Base-by-base conservation (phyloP, 805 yeast species). In the Candida oleophila region DNA sequence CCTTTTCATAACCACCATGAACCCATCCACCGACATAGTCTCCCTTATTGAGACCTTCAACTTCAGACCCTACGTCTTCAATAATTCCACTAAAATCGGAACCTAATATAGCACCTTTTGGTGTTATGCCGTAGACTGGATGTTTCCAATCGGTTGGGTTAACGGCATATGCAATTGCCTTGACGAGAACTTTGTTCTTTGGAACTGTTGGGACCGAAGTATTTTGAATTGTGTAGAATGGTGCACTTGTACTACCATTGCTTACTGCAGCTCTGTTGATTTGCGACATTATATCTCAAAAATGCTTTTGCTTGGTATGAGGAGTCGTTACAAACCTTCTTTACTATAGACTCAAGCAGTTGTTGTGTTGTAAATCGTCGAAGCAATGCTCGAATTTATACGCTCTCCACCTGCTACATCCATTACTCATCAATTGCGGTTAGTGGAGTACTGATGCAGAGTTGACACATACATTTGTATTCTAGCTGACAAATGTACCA, bases 91-190 rank as follows among this genome's bases (percentile, higher is more conserved):
- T 63, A 28, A 73, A 77, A 57, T 85, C 90, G 46, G 80, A 66
- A 15, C 91, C 92, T 12, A 73, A 59, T 41, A 82, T 69, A 22
- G 70, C 57, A 22, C 83, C 86, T 34, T 73, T 22, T 1, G 53
- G 62, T 16, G 81, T 79, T 46, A 65, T 53, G 7, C 67, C 55
- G 44, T 45, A 60, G 3, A 57, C 69, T 38, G 75, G 59, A 55
- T 83, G 87, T 55, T 83, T 83, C 84, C 85, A 83, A 57, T 85
- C 91, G 4, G 85, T 79, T 38, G 90, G 90, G 56, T 85, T 85
- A 36, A 75, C 72, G 1, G 85, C 88, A 44, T 63, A 76, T 7
- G 87, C 81, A 20, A 62, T 61, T 3, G 79, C 70, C 58, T 79
- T 74, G 45, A 85, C 62, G 14, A 83, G 61, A 11, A 83, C 55